Percentiles rank a stretch among this genome's conserved stretches.
These are phyloP conservation scores for Neoscytalidium dimidiatum DNA, from an alignment of 2,329 filamentous ascomycete species.

Conservation along the genomic window DNA sequence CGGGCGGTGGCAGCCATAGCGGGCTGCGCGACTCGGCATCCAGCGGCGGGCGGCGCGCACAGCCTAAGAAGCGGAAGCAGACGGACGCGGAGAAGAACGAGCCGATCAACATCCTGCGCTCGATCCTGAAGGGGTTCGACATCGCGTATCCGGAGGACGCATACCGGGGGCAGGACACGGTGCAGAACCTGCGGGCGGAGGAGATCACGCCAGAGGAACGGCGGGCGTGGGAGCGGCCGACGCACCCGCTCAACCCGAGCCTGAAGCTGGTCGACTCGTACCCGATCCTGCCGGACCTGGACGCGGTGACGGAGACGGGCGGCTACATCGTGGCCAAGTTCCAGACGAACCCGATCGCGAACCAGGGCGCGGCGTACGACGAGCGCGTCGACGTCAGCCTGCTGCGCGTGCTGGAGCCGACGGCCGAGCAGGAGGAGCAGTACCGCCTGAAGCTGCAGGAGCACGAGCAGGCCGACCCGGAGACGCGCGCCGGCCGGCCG, in stretches of 20 bases:
- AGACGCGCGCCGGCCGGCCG: conserved; percentile 42
- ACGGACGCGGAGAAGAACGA: conserved; percentile 53
- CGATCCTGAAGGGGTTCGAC: conserved; percentile 65
- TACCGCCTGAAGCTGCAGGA: conserved; percentile 29
- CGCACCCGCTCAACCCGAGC: conserved; percentile 59
- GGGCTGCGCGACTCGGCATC: conserved; percentile 36
- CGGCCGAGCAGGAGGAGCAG: conserved; percentile 46
- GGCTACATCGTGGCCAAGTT: conserved; percentile 64
- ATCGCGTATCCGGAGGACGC: conserved; percentile 64
- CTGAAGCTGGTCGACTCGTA: conserved; percentile 61
- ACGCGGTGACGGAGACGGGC: conserved; percentile 60
- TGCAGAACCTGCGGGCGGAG: conserved; percentile 55
- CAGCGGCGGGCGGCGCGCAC: conserved; percentile 42
- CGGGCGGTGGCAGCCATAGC: conserved; percentile 42
- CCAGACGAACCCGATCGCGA: conserved; percentile 58
- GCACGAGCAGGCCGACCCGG: conserved; percentile 45
- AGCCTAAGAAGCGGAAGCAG: conserved; percentile 33
- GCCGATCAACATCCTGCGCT: conserved; percentile 61
- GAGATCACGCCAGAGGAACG: conserved; percentile 55
- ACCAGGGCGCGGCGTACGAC: conserved; percentile 53
- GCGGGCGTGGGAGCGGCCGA: conserved; percentile 61
- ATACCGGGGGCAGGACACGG: conserved; percentile 67
- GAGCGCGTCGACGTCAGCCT: conserved; percentile 61
- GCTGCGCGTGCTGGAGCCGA: conserved; percentile 51
- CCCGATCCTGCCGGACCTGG: conserved; percentile 62